Evolutionary conservation across 305 asterid species (phyloP).

Genomic region (Fraxinus paxiana): DNA sequence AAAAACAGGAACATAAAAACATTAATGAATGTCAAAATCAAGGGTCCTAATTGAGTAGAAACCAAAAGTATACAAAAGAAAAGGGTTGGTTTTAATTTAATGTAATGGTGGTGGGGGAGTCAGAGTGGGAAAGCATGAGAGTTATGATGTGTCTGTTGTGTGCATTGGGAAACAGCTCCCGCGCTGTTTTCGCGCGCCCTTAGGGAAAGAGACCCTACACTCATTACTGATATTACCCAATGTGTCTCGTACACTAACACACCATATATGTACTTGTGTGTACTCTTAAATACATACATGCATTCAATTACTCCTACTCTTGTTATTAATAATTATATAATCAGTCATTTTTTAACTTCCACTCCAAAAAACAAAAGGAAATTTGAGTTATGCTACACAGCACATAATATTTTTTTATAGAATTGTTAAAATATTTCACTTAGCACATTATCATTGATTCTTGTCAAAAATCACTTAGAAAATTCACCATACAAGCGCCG

Average conservation of each 20-base stretch:
- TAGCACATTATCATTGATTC: no score
- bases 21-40: background rate
- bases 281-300: background rate
- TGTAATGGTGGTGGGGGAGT: no score
- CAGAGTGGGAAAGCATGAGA: background rate
- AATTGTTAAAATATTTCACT: no score
- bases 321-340: no score
- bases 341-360: background rate
- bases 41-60: background rate
- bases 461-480: no score
- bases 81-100: background rate
- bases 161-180: slow-evolving; percentile 56
- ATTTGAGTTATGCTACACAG: no score
- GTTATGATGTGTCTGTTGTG: slow-evolving; percentile 3
- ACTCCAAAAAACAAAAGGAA: no score
- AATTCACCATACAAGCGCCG: no score
- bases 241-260: background rate
- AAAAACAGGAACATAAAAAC: background rate
- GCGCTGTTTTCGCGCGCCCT: slow-evolving; percentile 54
- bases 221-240: slow-evolving; percentile 4
- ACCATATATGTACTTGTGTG: background rate
- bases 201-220: slow-evolving; percentile 14
- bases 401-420: no score
- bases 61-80: background rate
- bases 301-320: background rate